Base-by-base conservation (phyloP, 2,329 filamentous ascomycete genomes). In the Parastagonospora nodorum region DNA sequence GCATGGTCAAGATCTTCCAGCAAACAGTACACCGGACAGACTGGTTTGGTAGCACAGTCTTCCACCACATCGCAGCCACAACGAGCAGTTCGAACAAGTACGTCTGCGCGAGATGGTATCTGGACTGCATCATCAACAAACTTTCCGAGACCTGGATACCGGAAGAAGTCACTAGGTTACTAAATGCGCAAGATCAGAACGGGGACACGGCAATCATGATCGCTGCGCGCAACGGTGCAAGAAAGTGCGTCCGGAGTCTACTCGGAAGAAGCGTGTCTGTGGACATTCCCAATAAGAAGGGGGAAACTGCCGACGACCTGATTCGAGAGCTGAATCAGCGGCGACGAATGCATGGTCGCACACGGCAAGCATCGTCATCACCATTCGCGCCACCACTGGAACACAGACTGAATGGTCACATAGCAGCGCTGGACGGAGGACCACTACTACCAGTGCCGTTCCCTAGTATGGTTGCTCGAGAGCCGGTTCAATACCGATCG, bases 201-300 rank as follows among this genome's bases (percentile, higher is more conserved):
- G 93, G 93, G 35, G 95, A 99, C 71, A 97, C 94, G 0, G 92
- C 94, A 0, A 91, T 93, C 8, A 87, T 92, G 66, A 88, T 90
- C 50, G 90, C 92, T 48, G 91, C 93, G 14, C 87, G 92, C 38
- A 96, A 97, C 53, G 84, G 84, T 63, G 95, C 92, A 60, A 88
- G 96, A 48, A 88, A 94, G 54, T 80, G 85, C 45, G 84, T 85
- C n/a, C 79, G 82, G 42, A 77, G 76, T 80, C 87, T 78, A 74
- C 91, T 78, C 74, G 92, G 71, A 30, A 88, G 93, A 43, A 91
- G 92, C 53, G 92, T 92, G 3, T 85, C 87, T 2, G 89, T 91
- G 0, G 87, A 96, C 64, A 88, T 97, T 46, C 81, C 85, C 15
- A 99, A 97, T 70, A 80, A 85, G 45, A 85, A 90, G 49, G 90